phyloP scores from a whole-genome alignment of 2,329 filamentous ascomycete genomes.

The Pseudocercospora cruenta region DNA sequence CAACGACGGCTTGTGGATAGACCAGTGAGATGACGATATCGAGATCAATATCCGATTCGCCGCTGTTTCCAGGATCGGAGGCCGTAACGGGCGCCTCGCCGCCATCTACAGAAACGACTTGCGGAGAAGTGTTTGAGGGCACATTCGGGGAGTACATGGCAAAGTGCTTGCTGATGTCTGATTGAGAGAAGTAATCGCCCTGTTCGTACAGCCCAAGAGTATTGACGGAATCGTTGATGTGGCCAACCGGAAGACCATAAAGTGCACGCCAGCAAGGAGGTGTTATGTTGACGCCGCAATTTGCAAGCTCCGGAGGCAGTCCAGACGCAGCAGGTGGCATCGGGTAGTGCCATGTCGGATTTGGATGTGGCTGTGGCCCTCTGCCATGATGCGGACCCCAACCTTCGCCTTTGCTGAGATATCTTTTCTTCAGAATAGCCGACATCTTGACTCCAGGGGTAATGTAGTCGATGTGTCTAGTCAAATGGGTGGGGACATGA shows the following conservation, averaged over 20 bases:
- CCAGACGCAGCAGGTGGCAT: constrained; percentile 25
- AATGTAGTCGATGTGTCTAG: constrained; percentile 58
- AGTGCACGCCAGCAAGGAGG: constrained; percentile 47
- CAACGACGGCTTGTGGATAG: constrained; percentile 28
- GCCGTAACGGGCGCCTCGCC: constrained; percentile 42
- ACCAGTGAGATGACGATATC: constrained; percentile 21
- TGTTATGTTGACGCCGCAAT: constrained; percentile 38
- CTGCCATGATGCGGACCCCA: not conserved
- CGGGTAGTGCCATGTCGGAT: constrained; percentile 32
- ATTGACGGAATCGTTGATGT: constrained; percentile 17
- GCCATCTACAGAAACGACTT: constrained; percentile 28
- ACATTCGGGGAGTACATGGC: constrained; percentile 31
- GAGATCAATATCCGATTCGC: constrained; percentile 29
- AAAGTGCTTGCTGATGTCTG: constrained; percentile 44
- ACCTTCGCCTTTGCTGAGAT: not conserved
- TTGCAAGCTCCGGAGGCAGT: not conserved
- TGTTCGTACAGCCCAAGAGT: constrained; percentile 25
- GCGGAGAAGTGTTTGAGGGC: constrained; percentile 28
- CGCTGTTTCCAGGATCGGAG: constrained; percentile 7
- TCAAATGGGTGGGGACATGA: constrained; percentile 43
- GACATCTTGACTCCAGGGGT: constrained; percentile 54
- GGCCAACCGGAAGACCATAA: constrained; percentile 46
- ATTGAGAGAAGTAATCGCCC: constrained; percentile 21
- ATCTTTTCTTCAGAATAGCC: constrained; percentile 24
- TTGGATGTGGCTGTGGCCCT: not conserved